phyloP scores from a whole-genome alignment of 1,139 yeast species.

The Pichia terricola region DNA sequence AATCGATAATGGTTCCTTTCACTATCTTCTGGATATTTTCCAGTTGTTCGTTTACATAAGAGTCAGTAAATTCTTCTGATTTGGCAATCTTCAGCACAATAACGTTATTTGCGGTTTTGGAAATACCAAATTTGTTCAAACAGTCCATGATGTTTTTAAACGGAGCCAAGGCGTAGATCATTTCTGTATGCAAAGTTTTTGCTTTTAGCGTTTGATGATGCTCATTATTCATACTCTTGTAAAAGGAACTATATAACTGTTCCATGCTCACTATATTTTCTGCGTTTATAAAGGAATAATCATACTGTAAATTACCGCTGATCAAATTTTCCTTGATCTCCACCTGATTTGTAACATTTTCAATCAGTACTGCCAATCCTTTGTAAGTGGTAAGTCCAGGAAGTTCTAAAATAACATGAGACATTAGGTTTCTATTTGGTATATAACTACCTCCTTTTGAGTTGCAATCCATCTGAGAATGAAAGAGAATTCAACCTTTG shows the following conservation, averaged over 20 bases:
- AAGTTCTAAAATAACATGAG: constrained; percentile 7
- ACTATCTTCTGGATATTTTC: constrained; percentile 17
- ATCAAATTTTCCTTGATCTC: constrained; percentile 30
- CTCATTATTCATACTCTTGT: constrained; percentile 38
- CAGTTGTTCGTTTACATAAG: constrained; percentile 3
- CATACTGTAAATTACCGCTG: constrained; percentile 29
- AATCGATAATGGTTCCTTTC: constrained; percentile 26
- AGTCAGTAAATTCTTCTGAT: constrained; percentile 5
- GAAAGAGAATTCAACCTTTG: background rate
- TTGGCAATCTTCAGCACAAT: constrained; percentile 25
- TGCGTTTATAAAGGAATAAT: constrained; percentile 43
- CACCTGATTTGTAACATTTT: constrained; percentile 33
- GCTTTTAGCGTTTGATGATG: constrained; percentile 35
- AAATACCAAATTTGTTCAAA: constrained; percentile 24
- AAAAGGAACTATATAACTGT: constrained; percentile 40
- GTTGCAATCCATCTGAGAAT: background rate
- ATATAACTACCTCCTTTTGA: background rate
- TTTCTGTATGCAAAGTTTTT: constrained; percentile 42
- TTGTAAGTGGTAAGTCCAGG: constrained; percentile 36
- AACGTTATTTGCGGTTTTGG: constrained; percentile 11
- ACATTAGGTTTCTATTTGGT: constrained; percentile 2
- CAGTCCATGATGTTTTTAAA: constrained; percentile 31
- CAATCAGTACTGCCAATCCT: constrained; percentile 31
- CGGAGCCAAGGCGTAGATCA: constrained; percentile 43
- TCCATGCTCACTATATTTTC: constrained; percentile 34